These are phyloP conservation scores for Venturia aucupariae DNA, from an alignment of 2,329 filamentous ascomycete species.

Conservation along the genomic window DNA sequence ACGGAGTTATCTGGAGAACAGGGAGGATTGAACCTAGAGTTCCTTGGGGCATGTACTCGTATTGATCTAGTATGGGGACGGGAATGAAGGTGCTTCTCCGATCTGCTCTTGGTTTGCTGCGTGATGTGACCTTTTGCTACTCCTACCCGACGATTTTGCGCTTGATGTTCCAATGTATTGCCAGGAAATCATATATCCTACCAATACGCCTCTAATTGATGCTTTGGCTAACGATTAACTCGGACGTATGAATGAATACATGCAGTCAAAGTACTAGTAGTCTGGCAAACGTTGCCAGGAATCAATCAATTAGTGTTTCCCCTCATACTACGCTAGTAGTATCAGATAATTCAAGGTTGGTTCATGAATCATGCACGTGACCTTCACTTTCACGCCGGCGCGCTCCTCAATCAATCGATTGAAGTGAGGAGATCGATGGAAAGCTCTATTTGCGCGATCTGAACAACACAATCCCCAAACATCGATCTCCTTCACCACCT, in stretches of 20 bases:
- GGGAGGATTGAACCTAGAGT: conserved; percentile 6
- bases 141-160: neutral
- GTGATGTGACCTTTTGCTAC: neutral
- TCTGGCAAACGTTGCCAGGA: too few species aligned
- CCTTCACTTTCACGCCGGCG: neutral
- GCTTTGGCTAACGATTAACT: too few species aligned
- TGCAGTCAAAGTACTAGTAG: too few species aligned
- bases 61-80: conserved; percentile 1
- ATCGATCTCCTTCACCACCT: neutral
- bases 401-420: neutral
- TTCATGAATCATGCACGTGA: neutral
- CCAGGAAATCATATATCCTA: too few species aligned
- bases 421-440: neutral
- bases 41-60: neutral
- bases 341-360: too few species aligned
- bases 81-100: neutral
- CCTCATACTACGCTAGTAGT: too few species aligned
- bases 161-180: neutral
- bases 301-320: too few species aligned
- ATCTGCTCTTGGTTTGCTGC: neutral
- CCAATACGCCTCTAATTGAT: too few species aligned
- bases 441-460: neutral
- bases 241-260: too few species aligned
- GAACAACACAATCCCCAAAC: neutral
- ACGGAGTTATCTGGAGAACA: conserved; percentile 1